Evolutionary conservation across 2,329 filamentous ascomycete species (phyloP).

Genomic region (Xylaria sp.): DNA sequence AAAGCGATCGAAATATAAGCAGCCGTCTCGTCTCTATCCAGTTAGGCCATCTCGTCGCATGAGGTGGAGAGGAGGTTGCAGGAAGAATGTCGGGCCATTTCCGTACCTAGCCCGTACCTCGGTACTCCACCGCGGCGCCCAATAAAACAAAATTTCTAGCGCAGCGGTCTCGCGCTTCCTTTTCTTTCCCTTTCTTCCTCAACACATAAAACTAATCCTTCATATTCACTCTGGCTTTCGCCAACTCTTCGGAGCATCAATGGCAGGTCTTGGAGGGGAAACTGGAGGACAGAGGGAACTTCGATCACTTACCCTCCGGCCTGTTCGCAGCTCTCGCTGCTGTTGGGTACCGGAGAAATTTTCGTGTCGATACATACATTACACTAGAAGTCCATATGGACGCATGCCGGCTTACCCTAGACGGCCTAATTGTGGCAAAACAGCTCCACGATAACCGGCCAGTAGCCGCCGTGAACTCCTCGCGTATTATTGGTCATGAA

Average conservation of each 20-base stretch:
- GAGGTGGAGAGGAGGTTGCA: neutral
- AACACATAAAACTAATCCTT: constrained; percentile 53
- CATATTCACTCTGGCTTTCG: constrained; percentile 71
- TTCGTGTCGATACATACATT: constrained; percentile 40
- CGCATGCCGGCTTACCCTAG: no score
- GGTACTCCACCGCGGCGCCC: constrained; percentile 7
- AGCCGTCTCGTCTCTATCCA: no score
- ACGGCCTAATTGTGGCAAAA: no score
- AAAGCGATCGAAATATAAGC: no score
- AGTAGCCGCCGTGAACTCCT: neutral
- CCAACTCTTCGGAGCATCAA: constrained; percentile 51
- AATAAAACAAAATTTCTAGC: constrained; percentile 16
- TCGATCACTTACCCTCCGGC: constrained; percentile 63
- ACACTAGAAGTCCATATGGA: neutral
- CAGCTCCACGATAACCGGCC: no score
- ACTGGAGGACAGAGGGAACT: constrained; percentile 65
- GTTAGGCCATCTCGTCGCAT: no score
- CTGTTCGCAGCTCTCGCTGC: constrained; percentile 36
- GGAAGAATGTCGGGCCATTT: constrained; percentile 20
- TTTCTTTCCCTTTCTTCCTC: constrained; percentile 38
- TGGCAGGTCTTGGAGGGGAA: constrained; percentile 69
- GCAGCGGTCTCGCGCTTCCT: constrained; percentile 9
- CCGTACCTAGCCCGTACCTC: no score
- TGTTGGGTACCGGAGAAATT: constrained; percentile 43
- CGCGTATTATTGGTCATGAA: neutral